Conservation (phyloP, 2,329 filamentous ascomycete species). For the Ophiostoma sp. region DNA sequence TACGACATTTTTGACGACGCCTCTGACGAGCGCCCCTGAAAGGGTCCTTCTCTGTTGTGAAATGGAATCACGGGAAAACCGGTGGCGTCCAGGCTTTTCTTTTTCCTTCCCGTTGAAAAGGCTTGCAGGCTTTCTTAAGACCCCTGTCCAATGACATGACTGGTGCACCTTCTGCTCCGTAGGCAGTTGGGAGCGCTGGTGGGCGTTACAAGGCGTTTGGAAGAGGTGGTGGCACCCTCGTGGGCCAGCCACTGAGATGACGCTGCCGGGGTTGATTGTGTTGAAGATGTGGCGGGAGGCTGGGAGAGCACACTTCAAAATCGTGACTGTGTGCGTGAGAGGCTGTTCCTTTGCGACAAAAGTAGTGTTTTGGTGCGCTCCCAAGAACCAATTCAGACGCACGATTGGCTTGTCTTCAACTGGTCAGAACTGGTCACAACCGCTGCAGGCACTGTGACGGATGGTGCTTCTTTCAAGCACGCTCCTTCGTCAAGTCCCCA, state of each 20-base stretch:
- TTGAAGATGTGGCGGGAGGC: background rate
- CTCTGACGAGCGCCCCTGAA: background rate
- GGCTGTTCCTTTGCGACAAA: background rate
- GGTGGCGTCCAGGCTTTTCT: background rate
- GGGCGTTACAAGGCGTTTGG: background rate
- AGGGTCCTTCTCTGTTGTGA: background rate
- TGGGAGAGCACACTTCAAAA: background rate
- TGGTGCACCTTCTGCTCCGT: no score
- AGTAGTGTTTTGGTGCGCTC: background rate
- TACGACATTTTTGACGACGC: background rate
- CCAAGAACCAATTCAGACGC: background rate
- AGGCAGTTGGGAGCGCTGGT: background rate
- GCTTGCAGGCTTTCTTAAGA: background rate
- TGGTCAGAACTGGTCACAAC: background rate
- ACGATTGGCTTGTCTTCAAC: background rate
- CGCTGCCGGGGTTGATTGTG: background rate
- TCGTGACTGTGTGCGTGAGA: background rate
- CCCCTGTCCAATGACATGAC: background rate
- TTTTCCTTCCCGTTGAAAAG: background rate
- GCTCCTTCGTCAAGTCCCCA: background rate
- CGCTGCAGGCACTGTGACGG: background rate
- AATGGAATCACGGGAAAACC: background rate
- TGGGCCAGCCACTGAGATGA: slow-evolving; percentile 16
- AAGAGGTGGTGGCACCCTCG: background rate
- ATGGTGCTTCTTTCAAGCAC: background rate